A percentile compares a stretch with the other conserved stretches of the same genome.
Conservation (phyloP, 495 filamentous ascomycete genomes). For the Umbilicaria muhlenbergii region DNA sequence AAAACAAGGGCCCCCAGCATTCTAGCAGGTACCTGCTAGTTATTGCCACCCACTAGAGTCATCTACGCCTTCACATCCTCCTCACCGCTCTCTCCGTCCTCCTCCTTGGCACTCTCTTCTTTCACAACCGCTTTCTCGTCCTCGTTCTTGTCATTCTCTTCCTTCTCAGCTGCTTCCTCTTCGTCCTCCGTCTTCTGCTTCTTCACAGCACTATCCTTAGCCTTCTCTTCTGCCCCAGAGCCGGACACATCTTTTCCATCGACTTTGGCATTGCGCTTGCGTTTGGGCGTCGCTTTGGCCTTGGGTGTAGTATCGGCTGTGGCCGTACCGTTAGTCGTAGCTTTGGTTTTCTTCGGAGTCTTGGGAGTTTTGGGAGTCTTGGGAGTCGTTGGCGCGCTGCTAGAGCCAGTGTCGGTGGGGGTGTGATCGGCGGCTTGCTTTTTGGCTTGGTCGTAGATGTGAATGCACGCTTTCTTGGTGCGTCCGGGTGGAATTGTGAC, state of each 20-base stretch:
- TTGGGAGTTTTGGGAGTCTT: too few relatives aligned
- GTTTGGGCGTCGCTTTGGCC: neutral
- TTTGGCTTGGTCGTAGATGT: slow-evolving; percentile 7
- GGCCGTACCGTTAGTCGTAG: neutral
- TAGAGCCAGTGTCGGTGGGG: too few relatives aligned
- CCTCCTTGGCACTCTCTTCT: neutral
- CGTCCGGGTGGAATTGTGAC: slow-evolving; percentile 14
- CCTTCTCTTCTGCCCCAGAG: slow-evolving; percentile 5
- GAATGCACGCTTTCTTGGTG: slow-evolving; percentile 9
- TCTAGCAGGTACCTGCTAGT: neutral
- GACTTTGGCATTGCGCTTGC: slow-evolving; percentile 1
- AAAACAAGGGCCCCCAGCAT: too few relatives aligned
- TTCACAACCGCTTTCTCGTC: neutral
- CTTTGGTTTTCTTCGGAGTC: neutral
- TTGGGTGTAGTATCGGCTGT: neutral
- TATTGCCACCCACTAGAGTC: neutral
- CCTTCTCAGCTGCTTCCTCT: neutral
- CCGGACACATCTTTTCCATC: slow-evolving; percentile 2
- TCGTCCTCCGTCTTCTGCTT: slow-evolving; percentile 2
- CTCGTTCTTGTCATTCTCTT: neutral
- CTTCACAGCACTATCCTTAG: neutral
- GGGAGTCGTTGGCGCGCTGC: too few relatives aligned
- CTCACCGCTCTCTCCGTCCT: neutral
- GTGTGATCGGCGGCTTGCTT: slow-evolving; percentile 3
- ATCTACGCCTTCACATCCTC: neutral